Evolutionary conservation across 257 asterid genomes (phyloP), one percentile per base, ranked within the genome.

Genomic region (Phtheirospermum japonicum): DNA sequence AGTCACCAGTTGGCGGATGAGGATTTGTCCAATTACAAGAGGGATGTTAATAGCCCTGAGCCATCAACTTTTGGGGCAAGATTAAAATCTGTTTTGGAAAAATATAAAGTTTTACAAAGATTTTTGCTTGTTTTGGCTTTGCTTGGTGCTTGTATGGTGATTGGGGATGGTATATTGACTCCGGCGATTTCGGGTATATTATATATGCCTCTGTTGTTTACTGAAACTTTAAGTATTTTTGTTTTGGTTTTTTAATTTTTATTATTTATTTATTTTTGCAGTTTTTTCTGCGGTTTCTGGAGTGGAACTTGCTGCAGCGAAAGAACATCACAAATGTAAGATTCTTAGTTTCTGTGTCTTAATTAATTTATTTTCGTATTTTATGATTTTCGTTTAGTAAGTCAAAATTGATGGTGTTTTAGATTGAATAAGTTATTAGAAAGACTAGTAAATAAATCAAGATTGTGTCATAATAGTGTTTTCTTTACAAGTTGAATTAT

Each of bases 271-370:
- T n/a, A n/a, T 64, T 18, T 71, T 18, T 78, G 79, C 85, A 88
- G 96, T 88, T 69, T 85, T 85, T 69, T 86, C 97, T 37, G 97
- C 97, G 0, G 95, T 89, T 63, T 89, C 97, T 67, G 97, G 97
- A 31, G 74, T 89, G n/a, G 97, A 85, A 76, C 61, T 86, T 67
- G 85, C 95, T 30, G 69, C 76, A 78, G 75, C 59, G 14, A 84
- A 77, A 69, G 88, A 81, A 71, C 95, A 89, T 67, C 95, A 83
- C 73, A 77, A 84, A 64, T 86, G 97, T 89, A 78, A 77, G 90
- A 61, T 59, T 61, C 46, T 57, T 36, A 57, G 31, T 23, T 51
- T 43, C 12, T 52, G 18, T 28, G n/a, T n/a, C n/a, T n/a, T n/a
- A n/a, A n/a, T 52, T 45, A 14, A 20, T 50, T 50, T 26, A 2